phyloP scores from a whole-genome alignment of 768 basidiomycete genomes.

The Cubamyces sp. region DNA sequence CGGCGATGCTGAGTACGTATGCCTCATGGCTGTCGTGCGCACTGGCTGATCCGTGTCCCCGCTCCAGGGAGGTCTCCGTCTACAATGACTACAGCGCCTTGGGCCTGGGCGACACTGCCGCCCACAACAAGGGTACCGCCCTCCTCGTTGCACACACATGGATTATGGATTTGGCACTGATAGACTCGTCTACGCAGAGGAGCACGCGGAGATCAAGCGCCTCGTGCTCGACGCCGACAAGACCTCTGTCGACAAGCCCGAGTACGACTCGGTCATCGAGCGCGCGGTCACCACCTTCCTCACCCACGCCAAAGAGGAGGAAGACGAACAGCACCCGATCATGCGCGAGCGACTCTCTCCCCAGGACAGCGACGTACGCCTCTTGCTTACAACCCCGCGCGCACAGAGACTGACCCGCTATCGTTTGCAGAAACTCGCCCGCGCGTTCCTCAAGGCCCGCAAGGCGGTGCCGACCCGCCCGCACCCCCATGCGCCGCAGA shows the following conservation, averaged over 20 bases:
- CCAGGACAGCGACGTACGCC: constrained; percentile 29
- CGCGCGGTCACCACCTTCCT: constrained; percentile 28
- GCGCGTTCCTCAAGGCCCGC: constrained; percentile 29
- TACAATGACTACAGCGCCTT: constrained; percentile 25
- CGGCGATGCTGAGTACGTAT: constrained; percentile 23
- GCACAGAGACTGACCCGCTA: background rate
- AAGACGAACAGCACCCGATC: constrained; percentile 27
- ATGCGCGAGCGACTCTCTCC: constrained; percentile 18
- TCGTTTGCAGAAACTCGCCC: constrained; percentile 22
- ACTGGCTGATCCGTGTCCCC: background rate
- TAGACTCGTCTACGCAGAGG: background rate
- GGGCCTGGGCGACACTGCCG: constrained; percentile 25
- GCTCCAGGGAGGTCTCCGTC: constrained; percentile 24
- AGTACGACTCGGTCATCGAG: constrained; percentile 26
- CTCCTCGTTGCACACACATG: background rate
- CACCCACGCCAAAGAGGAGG: constrained; percentile 31
- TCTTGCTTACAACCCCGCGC: background rate
- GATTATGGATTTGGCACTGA: background rate
- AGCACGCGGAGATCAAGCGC: constrained; percentile 15
- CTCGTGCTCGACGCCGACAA: constrained; percentile 21
- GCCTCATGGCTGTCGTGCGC: too few relatives aligned
- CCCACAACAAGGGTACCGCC: constrained; percentile 24
- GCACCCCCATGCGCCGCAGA: constrained; percentile 27
- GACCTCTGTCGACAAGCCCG: constrained; percentile 10
- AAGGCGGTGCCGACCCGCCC: constrained; percentile 25